Evolutionary conservation across 2,329 filamentous ascomycete species (phyloP).

Genomic region (Microsporum ferrugineum): DNA sequence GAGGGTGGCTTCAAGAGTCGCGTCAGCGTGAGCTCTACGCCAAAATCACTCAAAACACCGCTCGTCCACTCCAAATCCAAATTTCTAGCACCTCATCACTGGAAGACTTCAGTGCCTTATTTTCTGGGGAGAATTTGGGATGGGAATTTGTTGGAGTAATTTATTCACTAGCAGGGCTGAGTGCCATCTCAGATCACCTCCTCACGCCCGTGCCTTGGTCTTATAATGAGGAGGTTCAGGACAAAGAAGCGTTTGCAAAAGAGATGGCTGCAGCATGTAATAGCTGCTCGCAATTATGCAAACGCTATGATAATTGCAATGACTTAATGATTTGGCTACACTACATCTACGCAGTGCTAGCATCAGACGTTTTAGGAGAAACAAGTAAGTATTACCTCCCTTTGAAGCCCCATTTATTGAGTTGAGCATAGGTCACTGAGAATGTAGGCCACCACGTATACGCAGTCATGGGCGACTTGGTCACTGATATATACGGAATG

Average conservation of each 20-base stretch:
- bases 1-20: conserved; percentile 8
- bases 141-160: conserved; percentile 20
- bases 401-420: background rate
- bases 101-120: conserved; percentile 28
- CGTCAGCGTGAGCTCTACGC: conserved; percentile 11
- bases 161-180: conserved; percentile 15
- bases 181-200: background rate
- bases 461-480: conserved; percentile 14
- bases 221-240: conserved; percentile 9
- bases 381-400: conserved; percentile 9
- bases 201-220: background rate
- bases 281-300: conserved; percentile 15
- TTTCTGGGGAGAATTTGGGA: conserved; percentile 16
- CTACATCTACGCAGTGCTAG: conserved; percentile 13
- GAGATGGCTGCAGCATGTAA: conserved; percentile 17
- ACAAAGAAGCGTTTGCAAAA: conserved; percentile 10
- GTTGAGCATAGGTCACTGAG: conserved; percentile 2
- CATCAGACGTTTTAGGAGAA: conserved; percentile 13
- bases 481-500: conserved; percentile 15
- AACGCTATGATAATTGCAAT: conserved; percentile 10
- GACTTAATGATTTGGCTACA: conserved; percentile 17
- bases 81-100: conserved; percentile 19
- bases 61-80: conserved; percentile 16
- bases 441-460: conserved; percentile 14
- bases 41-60: conserved; percentile 22